These are phyloP conservation scores for Rutstroemia sp. DNA, from an alignment of 2,329 filamentous ascomycete species.

Conservation along the genomic window DNA sequence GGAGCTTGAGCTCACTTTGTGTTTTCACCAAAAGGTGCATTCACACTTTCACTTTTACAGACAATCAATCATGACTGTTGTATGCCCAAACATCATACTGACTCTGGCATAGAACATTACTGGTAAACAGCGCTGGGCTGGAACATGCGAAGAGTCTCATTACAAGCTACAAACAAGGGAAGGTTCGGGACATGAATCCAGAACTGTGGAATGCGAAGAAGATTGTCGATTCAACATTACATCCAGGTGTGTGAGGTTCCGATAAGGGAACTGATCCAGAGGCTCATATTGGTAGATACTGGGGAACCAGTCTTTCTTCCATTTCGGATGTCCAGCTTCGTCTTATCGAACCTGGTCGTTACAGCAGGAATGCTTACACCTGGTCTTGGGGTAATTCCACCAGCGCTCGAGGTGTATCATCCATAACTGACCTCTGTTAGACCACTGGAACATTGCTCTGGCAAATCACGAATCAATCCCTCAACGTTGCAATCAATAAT, in stretches of 20 bases:
- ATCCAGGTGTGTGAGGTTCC: conserved; percentile 61
- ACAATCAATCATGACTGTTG: neutral
- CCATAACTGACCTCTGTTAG: conserved; percentile 31
- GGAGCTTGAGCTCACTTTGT: conserved; percentile 16
- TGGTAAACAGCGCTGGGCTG: conserved; percentile 70
- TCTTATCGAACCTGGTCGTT: conserved; percentile 86
- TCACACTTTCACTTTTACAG: conserved; percentile 11
- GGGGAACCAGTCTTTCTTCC: conserved; percentile 87
- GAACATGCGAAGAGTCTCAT: conserved; percentile 81
- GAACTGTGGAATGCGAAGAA: conserved; percentile 96
- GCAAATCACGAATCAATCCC: conserved; percentile 94
- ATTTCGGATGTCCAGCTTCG: conserved; percentile 96
- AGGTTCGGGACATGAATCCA: conserved; percentile 72
- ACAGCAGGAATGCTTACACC: conserved; percentile 97
- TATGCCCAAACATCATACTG: conserved; percentile 12
- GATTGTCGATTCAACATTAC: conserved; percentile 90
- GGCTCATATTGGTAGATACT: conserved; percentile 55
- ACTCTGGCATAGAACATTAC: conserved; percentile 60
- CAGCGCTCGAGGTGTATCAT: neutral
- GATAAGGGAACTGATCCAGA: neutral
- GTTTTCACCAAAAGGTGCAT: conserved; percentile 21
- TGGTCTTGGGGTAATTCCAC: conserved; percentile 56
- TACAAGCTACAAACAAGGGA: conserved; percentile 78
- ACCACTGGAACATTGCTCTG: conserved; percentile 82
- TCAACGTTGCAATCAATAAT: conserved; percentile 97